Evolutionary conservation across 371 early-diverging fungal species (phyloP), one percentile per base, ranked within the genome.

Genomic region (Parasitella parasitica): DNA sequence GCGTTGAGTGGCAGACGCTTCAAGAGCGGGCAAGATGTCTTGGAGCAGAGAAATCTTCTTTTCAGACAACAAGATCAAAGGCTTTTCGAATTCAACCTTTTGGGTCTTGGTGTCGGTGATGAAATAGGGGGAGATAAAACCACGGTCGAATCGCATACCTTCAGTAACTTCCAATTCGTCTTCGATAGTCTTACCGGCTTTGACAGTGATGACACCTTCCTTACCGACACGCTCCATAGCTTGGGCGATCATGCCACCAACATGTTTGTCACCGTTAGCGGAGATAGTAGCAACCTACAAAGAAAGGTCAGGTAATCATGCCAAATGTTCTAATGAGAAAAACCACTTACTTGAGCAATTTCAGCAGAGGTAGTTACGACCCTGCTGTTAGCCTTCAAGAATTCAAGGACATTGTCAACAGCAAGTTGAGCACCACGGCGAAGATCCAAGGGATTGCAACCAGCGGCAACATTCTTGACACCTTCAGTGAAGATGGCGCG

Each of bases 161-260:
- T 98, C 97, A 57, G 98, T 98, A 70, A 98, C 89, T 72, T 94
- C 96, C 41, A 98, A 85, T 84, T 96, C 96, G 76, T 98, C 98
- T 12, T 92, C 90, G 53, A 96, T 89, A 62, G 98, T 98, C 88
- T 97, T 97, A 69, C 98, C 98, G 73, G 97, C 98, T 87, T 96
- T 95, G 69, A 96, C 94, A 3, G 98, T 98, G 80, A 98, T 98
- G 49, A 97, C 98, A 70, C 98, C 98, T 83, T 98, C 98, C 86
- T 97, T 98, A 73, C 98, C 98, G 65, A 98, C 98, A 87, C 96
- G 97, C 75, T 96, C 97, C 98, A 98, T 98, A 50, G 98, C 98
- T 68, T 93, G 91, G 51, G 98, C 96, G 76, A 98, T 95, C 81
- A 97, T 75, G 59, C 89, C 78, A 67, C 98, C 98, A 37, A 98